A percentile compares a stretch with the other conserved stretches of the same genome.
These are phyloP conservation scores for Penicillium aurantiogriseum DNA, from an alignment of 2,329 filamentous ascomycete species.

Conservation along the genomic window DNA sequence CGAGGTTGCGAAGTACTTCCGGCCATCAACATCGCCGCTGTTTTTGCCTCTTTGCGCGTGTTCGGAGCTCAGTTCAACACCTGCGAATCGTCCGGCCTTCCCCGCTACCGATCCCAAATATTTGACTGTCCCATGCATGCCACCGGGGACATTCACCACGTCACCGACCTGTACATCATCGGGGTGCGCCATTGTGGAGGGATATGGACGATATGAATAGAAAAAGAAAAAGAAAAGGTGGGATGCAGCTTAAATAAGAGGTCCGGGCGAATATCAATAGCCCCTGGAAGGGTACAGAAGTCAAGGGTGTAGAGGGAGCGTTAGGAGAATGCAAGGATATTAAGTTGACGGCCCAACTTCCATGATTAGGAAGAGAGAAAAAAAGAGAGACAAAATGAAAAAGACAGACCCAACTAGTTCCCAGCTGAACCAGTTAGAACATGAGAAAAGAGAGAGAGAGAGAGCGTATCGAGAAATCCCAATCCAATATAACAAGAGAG, in stretches of 20 bases:
- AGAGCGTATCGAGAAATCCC: background rate
- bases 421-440: background rate
- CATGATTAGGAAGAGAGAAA: slow-evolving; percentile 6
- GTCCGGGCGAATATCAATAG: slow-evolving; percentile 1
- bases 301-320: slow-evolving; percentile 10
- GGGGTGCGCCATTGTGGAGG: slow-evolving; percentile 34
- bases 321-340: slow-evolving; percentile 16
- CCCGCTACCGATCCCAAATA: slow-evolving; percentile 84
- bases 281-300: slow-evolving; percentile 10
- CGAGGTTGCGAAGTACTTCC: slow-evolving; percentile 76
- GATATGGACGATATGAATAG: background rate
- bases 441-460: background rate
- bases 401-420: background rate
- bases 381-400: background rate
- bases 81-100: slow-evolving; percentile 88
- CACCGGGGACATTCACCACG: slow-evolving; percentile 84
- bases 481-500: slow-evolving; percentile 5
- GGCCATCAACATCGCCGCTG: slow-evolving; percentile 88
- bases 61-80: slow-evolving; percentile 80
- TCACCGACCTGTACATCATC: slow-evolving; percentile 72
- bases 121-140: slow-evolving; percentile 85
- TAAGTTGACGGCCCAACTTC: slow-evolving; percentile 14
- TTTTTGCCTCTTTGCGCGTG: slow-evolving; percentile 88
- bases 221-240: background rate
- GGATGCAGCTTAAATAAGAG: slow-evolving; percentile 8